phyloP scores from a whole-genome alignment of 257 asterid genomes.

The Anisodus tanguticus region DNA sequence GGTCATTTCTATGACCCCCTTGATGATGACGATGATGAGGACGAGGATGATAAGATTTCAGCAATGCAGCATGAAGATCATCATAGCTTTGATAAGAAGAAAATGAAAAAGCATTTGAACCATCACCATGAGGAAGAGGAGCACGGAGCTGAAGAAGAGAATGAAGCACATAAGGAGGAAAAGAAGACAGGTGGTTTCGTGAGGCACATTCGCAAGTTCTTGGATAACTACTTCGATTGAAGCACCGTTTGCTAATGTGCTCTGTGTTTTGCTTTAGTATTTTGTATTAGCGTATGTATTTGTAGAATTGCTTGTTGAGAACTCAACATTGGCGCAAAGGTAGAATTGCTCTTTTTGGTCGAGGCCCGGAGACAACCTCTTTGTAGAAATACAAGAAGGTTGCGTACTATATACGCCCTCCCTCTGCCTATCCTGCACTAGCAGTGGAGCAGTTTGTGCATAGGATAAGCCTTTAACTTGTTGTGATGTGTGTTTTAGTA shows the following conservation, averaged over 20 bases:
- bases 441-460: constrained; percentile 23
- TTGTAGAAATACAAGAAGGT: constrained; percentile 5
- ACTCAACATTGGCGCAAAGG: background rate
- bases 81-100: constrained; percentile 34
- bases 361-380: constrained; percentile 4
- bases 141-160: constrained; percentile 23
- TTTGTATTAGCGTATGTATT: background rate
- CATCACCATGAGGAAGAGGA: constrained; percentile 25
- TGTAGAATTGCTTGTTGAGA: background rate
- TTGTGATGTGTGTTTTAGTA: background rate
- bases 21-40: constrained; percentile 21
- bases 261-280: constrained; percentile 15
- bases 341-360: background rate
- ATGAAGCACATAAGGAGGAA: constrained; percentile 7
- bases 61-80: constrained; percentile 24
- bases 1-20: constrained; percentile 32
- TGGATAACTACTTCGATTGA: constrained; percentile 37
- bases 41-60: constrained; percentile 1
- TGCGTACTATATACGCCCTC: background rate
- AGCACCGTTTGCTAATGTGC: background rate
- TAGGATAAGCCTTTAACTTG: background rate
- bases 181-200: constrained; percentile 40
- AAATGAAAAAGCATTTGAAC: constrained; percentile 39
- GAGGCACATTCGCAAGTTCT: constrained; percentile 60
- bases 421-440: background rate